A percentile compares a stretch with the other conserved stretches of the same genome.
Conservation (phyloP, 2,329 filamentous ascomycete species). For the Arachnopeziza araneosa region DNA sequence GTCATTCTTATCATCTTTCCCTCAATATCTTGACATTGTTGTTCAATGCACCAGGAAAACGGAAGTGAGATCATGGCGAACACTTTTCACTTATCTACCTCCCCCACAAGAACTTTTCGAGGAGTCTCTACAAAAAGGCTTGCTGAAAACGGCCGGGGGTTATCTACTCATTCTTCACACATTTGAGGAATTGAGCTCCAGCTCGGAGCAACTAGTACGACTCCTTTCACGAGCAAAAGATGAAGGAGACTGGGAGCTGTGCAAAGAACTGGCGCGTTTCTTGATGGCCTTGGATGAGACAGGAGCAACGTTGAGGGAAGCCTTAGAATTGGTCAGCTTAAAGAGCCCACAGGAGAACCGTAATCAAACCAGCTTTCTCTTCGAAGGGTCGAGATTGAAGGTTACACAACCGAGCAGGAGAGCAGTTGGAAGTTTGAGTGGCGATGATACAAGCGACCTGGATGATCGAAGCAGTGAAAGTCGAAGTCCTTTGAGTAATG, state of each 20-base stretch:
- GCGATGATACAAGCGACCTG: slow-evolving; percentile 18
- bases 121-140: slow-evolving; percentile 77
- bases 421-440: slow-evolving; percentile 16
- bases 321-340: slow-evolving; percentile 58
- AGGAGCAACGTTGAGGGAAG: slow-evolving; percentile 71
- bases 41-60: slow-evolving; percentile 97
- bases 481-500: slow-evolving; percentile 13
- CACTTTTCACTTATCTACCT: slow-evolving; percentile 85
- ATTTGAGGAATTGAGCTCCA: slow-evolving; percentile 61
- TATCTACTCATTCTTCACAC: slow-evolving; percentile 95
- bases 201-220: slow-evolving; percentile 72
- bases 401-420: slow-evolving; percentile 15
- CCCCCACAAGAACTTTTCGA: slow-evolving; percentile 90
- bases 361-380: slow-evolving; percentile 34
- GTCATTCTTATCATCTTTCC: slow-evolving; percentile 64
- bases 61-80: slow-evolving; percentile 90
- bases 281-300: slow-evolving; percentile 85
- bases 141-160: slow-evolving; percentile 89
- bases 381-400: slow-evolving; percentile 33
- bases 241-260: slow-evolving; percentile 90
- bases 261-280: slow-evolving; percentile 92
- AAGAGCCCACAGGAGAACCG: slow-evolving; percentile 32
- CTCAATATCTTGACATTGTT: slow-evolving; percentile 87
- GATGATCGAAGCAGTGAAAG: slow-evolving; percentile 25
- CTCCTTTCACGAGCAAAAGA: slow-evolving; percentile 75